phyloP scores from a whole-genome alignment of 345 rosid genomes.

The Anacardium occidentale region DNA sequence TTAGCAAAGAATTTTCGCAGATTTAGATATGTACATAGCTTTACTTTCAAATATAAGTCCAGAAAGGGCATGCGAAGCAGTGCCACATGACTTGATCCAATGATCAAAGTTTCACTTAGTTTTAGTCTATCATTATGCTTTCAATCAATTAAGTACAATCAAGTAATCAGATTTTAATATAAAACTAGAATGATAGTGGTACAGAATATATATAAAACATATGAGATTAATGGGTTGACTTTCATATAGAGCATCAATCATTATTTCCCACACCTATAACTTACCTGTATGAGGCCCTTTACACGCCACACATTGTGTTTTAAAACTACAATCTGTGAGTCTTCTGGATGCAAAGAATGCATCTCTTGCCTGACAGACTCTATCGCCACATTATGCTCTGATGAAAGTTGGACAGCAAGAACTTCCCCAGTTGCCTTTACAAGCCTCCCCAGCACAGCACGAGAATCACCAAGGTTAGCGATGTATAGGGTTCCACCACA shows the following conservation, averaged over 20 bases:
- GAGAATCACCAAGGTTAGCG: conserved; percentile 93
- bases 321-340: conserved; percentile 73
- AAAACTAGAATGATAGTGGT: neutral
- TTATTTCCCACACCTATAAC: neutral
- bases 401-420: conserved; percentile 74
- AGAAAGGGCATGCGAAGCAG: neutral
- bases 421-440: conserved; percentile 86
- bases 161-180: neutral
- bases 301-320: conserved; percentile 98
- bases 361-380: conserved; percentile 93
- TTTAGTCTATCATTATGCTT: neutral
- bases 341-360: conserved; percentile 88
- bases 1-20: no score
- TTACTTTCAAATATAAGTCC: neutral
- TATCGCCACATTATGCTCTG: conserved; percentile 83
- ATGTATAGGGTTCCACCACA: conserved; percentile 74
- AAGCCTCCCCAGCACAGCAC: conserved; percentile 88
- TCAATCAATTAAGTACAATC: neutral
- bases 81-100: neutral
- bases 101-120: neutral
- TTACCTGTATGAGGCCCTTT: conserved; percentile 94
- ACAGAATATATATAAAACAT: neutral
- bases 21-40: no score
- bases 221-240: neutral
- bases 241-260: neutral